Evolutionary conservation across 345 rosid genomes (phyloP), one percentile per base, ranked within the genome.

Genomic region (Citrus glauca): DNA sequence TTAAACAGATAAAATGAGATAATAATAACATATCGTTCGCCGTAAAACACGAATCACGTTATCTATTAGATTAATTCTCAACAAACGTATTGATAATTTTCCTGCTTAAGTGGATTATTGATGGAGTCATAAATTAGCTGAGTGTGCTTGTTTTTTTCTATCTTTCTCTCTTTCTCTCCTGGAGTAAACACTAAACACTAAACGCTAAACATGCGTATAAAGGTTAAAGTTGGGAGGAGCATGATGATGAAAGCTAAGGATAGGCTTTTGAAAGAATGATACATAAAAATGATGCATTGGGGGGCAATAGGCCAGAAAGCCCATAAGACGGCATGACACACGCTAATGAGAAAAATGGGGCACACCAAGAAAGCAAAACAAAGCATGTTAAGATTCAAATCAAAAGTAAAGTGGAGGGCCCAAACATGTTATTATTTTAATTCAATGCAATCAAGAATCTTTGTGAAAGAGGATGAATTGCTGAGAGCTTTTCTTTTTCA

Each of bases 401-500:
- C 35, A 13, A 62, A 27, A 17, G 33, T 25, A 42, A 83, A 83
- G 85, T 87, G 89, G 74, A 72, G 90, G 90, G 88, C 74, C 88
- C 86, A 32, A 82, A 82, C 69, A 81, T 65, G 82, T 69, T n/a
- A 33, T 53, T 63, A 53, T 67, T 71, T 72, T 45, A 78, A 69
- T 50, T 27, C 24, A 59, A 63, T 69, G 69, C 20, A 64, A 75
- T 74, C 61, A 71, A 71, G 9, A 65, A 74, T 72, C 67, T 55
- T 69, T 72, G 59, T 66, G 27, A 68, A 61, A 67, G 71, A 67
- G 37, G 27, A 62, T 67, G 73, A 38, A 14, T 37, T 17, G 48
- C 38, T 66, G n/a, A 35, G n/a, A 1, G 37, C 10, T 33, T 22
- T 40, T 35, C 10, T 66, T 33, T 22, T 16, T 9, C 10, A 57